Percentiles rank a stretch among this genome's conserved stretches.
phyloP scores from a whole-genome alignment of 2,329 filamentous ascomycete species.

The Geosmithia morbida region DNA sequence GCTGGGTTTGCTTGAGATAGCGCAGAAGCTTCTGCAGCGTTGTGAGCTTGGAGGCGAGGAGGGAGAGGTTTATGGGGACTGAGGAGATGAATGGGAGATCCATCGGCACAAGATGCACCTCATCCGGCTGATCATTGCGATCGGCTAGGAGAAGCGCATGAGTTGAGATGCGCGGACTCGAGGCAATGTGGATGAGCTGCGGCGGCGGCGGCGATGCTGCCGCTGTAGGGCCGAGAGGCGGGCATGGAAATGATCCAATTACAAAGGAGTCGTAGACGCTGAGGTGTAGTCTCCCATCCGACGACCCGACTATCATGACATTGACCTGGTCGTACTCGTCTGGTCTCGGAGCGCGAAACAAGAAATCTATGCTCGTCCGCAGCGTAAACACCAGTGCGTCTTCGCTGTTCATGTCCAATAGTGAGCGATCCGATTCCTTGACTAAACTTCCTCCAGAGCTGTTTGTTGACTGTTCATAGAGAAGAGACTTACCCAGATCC shows the following conservation, averaged over 20 bases:
- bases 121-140: constrained; percentile 14
- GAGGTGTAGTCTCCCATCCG: constrained; percentile 57
- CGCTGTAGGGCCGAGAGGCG: constrained; percentile 5
- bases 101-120: constrained; percentile 51
- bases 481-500: constrained; percentile 41
- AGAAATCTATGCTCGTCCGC: constrained; percentile 51
- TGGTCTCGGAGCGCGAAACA: constrained; percentile 48
- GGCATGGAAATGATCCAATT: constrained; percentile 51
- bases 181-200: constrained; percentile 45
- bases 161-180: constrained; percentile 60
- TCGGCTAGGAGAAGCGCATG: constrained; percentile 53
- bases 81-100: constrained; percentile 73
- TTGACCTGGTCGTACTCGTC: constrained; percentile 63
- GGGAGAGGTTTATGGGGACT: constrained; percentile 65
- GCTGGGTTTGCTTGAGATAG: constrained; percentile 70
- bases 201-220: constrained; percentile 5
- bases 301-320: constrained; percentile 61
- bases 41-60: constrained; percentile 76
- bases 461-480: background rate
- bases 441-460: too few species aligned
- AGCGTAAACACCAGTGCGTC: constrained; percentile 55
- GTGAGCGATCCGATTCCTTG: constrained; percentile 4
- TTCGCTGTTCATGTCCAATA: constrained; percentile 16
- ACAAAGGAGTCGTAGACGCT: constrained; percentile 79
- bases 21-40: constrained; percentile 74